phyloP scores from a whole-genome alignment of 139 green algal genomes.

The Micractinium sp. region DNA sequence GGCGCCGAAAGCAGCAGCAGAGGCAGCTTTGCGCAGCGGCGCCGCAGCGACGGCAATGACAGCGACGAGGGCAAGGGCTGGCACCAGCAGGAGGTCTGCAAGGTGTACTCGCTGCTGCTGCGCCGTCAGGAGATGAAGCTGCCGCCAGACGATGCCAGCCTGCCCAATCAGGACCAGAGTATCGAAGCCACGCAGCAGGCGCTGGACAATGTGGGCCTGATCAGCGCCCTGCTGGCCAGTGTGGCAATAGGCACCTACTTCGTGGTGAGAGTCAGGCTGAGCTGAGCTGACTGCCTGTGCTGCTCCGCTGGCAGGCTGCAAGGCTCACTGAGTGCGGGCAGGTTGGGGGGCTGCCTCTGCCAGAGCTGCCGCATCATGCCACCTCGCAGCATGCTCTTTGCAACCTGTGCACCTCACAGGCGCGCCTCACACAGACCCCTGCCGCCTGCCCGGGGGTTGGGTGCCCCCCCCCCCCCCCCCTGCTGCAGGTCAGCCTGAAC shows the following conservation, averaged over 20 bases:
- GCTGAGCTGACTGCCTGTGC: too few species aligned
- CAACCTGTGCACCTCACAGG: too few species aligned
- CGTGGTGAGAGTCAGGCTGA: neutral
- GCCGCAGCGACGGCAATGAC: neutral
- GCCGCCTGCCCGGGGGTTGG: too few species aligned
- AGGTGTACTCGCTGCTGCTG: neutral
- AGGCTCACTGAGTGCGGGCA: too few species aligned
- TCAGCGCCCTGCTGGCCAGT: neutral
- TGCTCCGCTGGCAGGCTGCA: too few species aligned
- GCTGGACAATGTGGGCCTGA: slow-evolving; percentile 8
- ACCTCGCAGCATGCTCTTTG: too few species aligned
- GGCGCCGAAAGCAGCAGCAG: neutral
- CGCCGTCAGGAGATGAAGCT: neutral
- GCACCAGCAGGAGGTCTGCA: neutral
- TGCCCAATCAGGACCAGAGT: slow-evolving; percentile 2
- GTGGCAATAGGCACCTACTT: slow-evolving; percentile 3
- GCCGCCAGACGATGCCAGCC: neutral
- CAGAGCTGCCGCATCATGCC: too few species aligned
- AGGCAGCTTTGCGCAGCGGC: neutral
- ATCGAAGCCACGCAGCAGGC: neutral
- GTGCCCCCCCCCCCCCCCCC: too few species aligned
- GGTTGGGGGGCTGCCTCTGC: too few species aligned
- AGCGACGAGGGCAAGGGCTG: neutral
- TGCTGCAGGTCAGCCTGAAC: too few species aligned
- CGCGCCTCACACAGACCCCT: too few species aligned